phyloP scores from a whole-genome alignment of 768 basidiomycete species.

The Naganishia friedmannii region DNA sequence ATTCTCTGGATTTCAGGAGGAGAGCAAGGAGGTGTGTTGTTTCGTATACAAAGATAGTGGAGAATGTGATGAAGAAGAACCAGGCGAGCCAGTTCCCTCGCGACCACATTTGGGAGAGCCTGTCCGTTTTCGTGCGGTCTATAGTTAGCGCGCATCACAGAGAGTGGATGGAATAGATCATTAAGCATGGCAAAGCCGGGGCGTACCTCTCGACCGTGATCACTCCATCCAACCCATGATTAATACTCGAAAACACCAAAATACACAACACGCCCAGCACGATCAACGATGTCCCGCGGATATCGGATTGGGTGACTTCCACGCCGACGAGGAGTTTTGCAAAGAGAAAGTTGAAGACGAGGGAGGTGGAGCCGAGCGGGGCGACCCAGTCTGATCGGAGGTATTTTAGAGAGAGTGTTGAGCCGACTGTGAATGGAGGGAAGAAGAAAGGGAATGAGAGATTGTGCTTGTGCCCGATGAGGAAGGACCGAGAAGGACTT shows the following conservation, averaged over 20 bases:
- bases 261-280: slow-evolving; percentile 50
- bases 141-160: too few species aligned
- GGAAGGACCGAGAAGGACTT: slow-evolving; percentile 58
- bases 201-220: slow-evolving; percentile 43
- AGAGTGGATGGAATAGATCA: too few species aligned
- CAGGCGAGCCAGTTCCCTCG: slow-evolving; percentile 85
- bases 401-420: slow-evolving; percentile 41
- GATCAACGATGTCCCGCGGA: slow-evolving; percentile 48
- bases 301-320: slow-evolving; percentile 49
- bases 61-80: slow-evolving; percentile 74
- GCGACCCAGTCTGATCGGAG: slow-evolving; percentile 79
- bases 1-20: slow-evolving; percentile 67
- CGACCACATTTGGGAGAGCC: slow-evolving; percentile 76
- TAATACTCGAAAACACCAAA: slow-evolving; percentile 50
- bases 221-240: slow-evolving; percentile 48
- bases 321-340: slow-evolving; percentile 58
- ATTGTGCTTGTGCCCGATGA: slow-evolving; percentile 70
- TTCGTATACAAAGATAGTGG: slow-evolving; percentile 65
- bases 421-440: slow-evolving; percentile 30
- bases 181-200: too few species aligned
- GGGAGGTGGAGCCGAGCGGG: slow-evolving; percentile 84
- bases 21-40: slow-evolving; percentile 71
- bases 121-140: neutral
- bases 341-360: slow-evolving; percentile 95
- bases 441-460: slow-evolving; percentile 62